Conservation (phyloP, 768 basidiomycete genomes). For the Mycena galopus region DNA sequence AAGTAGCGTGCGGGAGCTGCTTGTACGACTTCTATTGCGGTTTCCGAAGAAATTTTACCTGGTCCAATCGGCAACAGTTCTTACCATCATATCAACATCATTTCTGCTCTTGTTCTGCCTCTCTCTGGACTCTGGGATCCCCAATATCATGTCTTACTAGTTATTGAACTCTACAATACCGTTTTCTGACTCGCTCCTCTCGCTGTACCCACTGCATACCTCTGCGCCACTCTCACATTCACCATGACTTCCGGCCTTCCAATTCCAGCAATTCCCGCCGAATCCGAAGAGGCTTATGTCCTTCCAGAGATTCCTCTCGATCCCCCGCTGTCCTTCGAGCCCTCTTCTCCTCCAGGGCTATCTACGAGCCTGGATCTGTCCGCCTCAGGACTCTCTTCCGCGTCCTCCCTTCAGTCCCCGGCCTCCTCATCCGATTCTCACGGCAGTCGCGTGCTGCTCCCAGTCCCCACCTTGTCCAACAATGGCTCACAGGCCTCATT, state of each 20-base stretch:
- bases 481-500: conserved; percentile 59
- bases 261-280: conserved; percentile 16
- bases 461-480: conserved; percentile 53
- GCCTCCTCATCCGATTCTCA: conserved; percentile 34
- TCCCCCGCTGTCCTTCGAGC: conserved; percentile 22
- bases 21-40: conserved; percentile 6
- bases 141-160: conserved; percentile 31
- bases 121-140: conserved; percentile 16
- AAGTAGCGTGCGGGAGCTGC: conserved; percentile 18
- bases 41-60: conserved; percentile 1
- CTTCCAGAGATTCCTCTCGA: conserved; percentile 24
- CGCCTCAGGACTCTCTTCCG: conserved; percentile 22
- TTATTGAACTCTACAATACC: background rate
- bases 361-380: conserved; percentile 23
- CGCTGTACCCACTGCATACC: conserved; percentile 16
- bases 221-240: background rate
- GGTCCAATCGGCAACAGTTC: conserved; percentile 3
- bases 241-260: conserved; percentile 25
- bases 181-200: background rate
- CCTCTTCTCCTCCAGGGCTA: conserved; percentile 27
- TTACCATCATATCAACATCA: conserved; percentile 33
- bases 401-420: conserved; percentile 29
- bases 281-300: background rate
- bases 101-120: conserved; percentile 28
- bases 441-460: conserved; percentile 54